Evolutionary conservation across 352 stramenopile genomes (phyloP), one percentile per base, ranked within the genome.

Genomic region (Phytophthora ramorum): DNA sequence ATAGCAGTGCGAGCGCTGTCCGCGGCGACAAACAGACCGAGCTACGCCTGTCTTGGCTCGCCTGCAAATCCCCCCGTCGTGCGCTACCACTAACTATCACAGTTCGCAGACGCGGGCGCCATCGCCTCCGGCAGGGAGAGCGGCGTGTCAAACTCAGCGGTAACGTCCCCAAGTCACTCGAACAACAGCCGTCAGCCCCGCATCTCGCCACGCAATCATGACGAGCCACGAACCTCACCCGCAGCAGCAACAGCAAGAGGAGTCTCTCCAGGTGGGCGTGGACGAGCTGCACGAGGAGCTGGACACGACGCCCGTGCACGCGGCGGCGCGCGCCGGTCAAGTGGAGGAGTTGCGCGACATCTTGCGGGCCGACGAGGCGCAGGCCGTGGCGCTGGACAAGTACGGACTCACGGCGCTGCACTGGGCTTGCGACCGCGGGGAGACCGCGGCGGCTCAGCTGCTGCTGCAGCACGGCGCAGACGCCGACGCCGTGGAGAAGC

Each of bases 381-480:
- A 83, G 48, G 64, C 75, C 32, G 8, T 65, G 37, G 57, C 68
- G 53, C 63, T 72, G 16, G 84, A 92, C 75, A 90, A 92, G 73
- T 93, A 92, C 66, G 71, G 71, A 1, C 73, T 93, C 58, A 91
- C 83, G 32, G 64, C 81, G 28, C 65, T 93, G 58, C 83, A 93
- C 69, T 93, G 85, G 85, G 79, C 83, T 9, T 81, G 79, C 26
- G 85, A 93, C 28, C 73, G 80, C 20, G 81, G 76, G 9, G 58
- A 91, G n/a, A 50, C 49, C 1, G 66, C 34, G 2, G 57, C 66
- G 6, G 69, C 66, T 6, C 28, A 49, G 17, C 60, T 81, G 20
- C 65, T 93, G 28, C 55, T 93, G 3, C 60, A 58, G 17, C 19
- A 63, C 37, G 75, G 78, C 7, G 66, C 62, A 24, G 73, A 92